Conservation (phyloP, 2,329 filamentous ascomycete genomes). For the Xylariaceae sp. region DNA sequence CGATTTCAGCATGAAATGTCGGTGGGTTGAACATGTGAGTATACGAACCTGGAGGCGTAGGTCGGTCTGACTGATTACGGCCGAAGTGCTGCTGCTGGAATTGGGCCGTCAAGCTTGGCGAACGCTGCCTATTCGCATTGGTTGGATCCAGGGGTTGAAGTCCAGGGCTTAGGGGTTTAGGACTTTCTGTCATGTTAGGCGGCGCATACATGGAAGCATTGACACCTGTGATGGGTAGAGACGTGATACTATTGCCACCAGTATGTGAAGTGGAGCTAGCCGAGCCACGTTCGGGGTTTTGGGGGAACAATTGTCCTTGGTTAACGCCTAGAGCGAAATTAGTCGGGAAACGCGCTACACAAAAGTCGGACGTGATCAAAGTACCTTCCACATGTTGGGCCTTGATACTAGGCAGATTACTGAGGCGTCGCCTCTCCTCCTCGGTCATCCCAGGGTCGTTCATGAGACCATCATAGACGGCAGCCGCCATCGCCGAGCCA, state of each 20-base stretch:
- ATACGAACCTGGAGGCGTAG: conserved; percentile 50
- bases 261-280: conserved; percentile 53
- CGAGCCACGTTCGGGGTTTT: conserved; percentile 52
- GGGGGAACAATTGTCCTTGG: conserved; percentile 56
- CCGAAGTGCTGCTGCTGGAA: conserved; percentile 60
- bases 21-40: conserved; percentile 23
- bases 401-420: conserved; percentile 71
- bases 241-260: conserved; percentile 46
- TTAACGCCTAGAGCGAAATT: conserved; percentile 60
- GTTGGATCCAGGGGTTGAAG: conserved; percentile 49
- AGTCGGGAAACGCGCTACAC: conserved; percentile 64
- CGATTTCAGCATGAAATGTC: conserved; percentile 26
- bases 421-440: conserved; percentile 58
- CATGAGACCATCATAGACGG: conserved; percentile 48
- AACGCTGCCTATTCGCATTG: conserved; percentile 52
- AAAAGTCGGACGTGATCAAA: conserved; percentile 44
- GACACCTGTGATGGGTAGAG: conserved; percentile 42
- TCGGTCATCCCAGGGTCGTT: conserved; percentile 57
- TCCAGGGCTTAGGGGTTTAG: conserved; percentile 71
- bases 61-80: conserved; percentile 51
- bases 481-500: conserved; percentile 52
- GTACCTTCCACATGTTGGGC: conserved; percentile 59
- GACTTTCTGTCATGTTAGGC: conserved; percentile 75
- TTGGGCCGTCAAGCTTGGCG: conserved; percentile 60
- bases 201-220: conserved; percentile 60